Base-by-base conservation (phyloP, 2,329 filamentous ascomycete species). In the Xylaria sp. region DNA sequence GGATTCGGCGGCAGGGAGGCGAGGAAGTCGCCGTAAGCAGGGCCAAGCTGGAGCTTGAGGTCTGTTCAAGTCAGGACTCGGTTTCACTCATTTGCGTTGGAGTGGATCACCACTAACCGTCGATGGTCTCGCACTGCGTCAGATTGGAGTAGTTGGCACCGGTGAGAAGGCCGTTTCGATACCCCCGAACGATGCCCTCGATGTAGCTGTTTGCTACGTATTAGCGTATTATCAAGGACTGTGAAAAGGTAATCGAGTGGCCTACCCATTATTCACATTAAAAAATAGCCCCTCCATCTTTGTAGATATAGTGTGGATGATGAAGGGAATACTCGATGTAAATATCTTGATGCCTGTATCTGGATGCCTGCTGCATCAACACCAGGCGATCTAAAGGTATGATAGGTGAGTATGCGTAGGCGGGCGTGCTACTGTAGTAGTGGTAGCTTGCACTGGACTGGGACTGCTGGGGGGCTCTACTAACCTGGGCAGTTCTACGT, bases 1-100 rank as follows among this genome's bases (percentile, higher is more conserved):
- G 96, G 95, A 82, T 98, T 98, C 37, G 96, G 96, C 66, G 96
- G 94, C 60, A 99, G 91, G 71, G 93, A 90, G 73, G 93, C 91
- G 74, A 99, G 93, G 83, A 97, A 97, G 83, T 99, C 96, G 82
- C 97, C 96, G 78, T 99, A 99, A 60, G 96, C 92, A 71, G 96
- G 96, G 65, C 93, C 94, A 50, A 99, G 93, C 83, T 99, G 96
- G 66, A 98, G 91, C 85, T 98, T 99, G 74, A 99, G 90, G 85
- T 99, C 96, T 98, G 68, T 55, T 60, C 50, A 57, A 48, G 74
- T 35, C 32, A 71, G 62, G 51, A 50, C 2, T 18, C 35, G 0
- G 13, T 42, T 12, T 35, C 40, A 27, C 53, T 16, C 12, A 10
- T 32, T 44, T 16, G n/a, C 29, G n/a, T 9, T 18, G 9, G 47